phyloP scores from a whole-genome alignment of 2,329 filamentous ascomycete species.

The Sporothrix luriei region DNA sequence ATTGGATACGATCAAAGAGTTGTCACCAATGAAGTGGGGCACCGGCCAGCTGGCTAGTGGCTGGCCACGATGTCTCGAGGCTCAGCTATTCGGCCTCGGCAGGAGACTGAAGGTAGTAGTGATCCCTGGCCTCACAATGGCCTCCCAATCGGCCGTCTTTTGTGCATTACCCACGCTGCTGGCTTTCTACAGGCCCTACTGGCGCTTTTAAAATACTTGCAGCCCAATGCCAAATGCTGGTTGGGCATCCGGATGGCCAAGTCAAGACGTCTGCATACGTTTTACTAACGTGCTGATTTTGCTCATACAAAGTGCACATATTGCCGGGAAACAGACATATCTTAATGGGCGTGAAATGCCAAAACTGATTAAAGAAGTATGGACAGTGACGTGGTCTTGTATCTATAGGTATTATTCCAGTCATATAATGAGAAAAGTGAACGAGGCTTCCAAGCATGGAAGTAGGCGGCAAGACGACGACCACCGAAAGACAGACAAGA shows the following conservation, averaged over 20 bases:
- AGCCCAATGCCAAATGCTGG: slow-evolving; percentile 41
- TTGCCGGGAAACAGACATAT: not conserved
- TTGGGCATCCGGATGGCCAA: slow-evolving; percentile 52
- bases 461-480: not conserved
- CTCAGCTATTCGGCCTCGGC: not conserved
- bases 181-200: not conserved
- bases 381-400: not conserved
- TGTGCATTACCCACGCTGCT: not conserved
- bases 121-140: not conserved
- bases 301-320: slow-evolving; percentile 10
- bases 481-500: not conserved
- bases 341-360: not conserved
- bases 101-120: no score
- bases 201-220: not conserved
- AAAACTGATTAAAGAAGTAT: not conserved
- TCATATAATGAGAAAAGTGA: not conserved
- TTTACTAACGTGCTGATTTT: not conserved
- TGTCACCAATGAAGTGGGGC: slow-evolving; percentile 5
- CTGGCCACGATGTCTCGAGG: slow-evolving; percentile 18
- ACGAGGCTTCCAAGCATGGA: not conserved
- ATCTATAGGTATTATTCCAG: slow-evolving; percentile 23
- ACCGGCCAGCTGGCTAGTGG: slow-evolving; percentile 34
- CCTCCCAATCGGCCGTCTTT: not conserved
- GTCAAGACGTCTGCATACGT: no score
- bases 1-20: not conserved